Conservation (phyloP, 2,329 filamentous ascomycete genomes). For the Macrophomina phaseolina region DNA sequence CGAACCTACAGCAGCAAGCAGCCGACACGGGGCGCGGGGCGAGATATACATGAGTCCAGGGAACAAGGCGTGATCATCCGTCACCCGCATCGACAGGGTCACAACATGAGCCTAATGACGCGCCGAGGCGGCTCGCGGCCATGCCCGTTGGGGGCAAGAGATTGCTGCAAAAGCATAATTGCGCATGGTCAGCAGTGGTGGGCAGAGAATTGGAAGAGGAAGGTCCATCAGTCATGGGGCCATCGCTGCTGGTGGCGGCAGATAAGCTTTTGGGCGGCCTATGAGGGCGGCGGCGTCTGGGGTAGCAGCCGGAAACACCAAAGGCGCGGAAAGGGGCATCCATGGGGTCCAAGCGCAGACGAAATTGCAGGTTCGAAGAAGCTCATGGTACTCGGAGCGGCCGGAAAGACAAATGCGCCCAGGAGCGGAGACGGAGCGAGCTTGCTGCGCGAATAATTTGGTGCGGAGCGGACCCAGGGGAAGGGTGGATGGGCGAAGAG, state of each 20-base stretch:
- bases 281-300: conserved; percentile 4
- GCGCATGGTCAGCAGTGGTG: conserved; percentile 1
- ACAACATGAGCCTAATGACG: background rate
- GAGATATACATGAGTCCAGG: background rate
- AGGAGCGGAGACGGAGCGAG: background rate
- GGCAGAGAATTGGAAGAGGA: background rate
- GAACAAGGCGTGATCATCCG: background rate
- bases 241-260: background rate
- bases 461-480: background rate
- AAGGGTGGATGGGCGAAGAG: background rate
- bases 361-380: conserved; percentile 12
- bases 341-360: conserved; percentile 3
- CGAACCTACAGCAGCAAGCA: background rate
- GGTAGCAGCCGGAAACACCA: conserved; percentile 4
- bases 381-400: background rate
- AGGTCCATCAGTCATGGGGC: conserved; percentile 11
- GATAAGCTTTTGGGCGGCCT: conserved; percentile 14
- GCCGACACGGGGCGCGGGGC: background rate
- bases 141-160: background rate
- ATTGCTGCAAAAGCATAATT: conserved; percentile 7
- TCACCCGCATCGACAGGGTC: background rate
- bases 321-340: conserved; percentile 4
- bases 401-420: background rate
- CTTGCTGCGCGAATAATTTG: background rate
- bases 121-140: conserved; percentile 1